phyloP scores from a whole-genome alignment of 345 rosid genomes.

The Hibiscus syriacus region DNA sequence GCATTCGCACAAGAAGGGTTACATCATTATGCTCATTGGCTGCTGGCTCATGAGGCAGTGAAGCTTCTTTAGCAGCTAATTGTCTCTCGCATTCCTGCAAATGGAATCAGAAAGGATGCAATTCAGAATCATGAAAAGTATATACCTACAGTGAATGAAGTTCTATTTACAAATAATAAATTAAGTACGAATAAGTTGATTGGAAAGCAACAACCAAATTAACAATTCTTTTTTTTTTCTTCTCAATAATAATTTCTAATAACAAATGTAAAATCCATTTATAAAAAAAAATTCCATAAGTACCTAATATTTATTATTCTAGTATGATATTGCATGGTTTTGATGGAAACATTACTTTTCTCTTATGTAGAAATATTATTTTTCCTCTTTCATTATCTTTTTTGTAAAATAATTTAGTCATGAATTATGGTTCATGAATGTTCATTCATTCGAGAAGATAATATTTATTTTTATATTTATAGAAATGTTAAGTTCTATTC shows the following conservation, averaged over 20 bases:
- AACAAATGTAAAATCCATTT: too few relatives aligned
- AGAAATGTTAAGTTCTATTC: too few relatives aligned
- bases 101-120: slow-evolving; percentile 3
- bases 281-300: too few relatives aligned
- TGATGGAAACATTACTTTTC: too few relatives aligned
- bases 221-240: neutral
- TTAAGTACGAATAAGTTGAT: neutral
- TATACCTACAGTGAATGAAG: neutral
- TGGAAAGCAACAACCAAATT: neutral
- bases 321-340: too few relatives aligned
- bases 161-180: neutral
- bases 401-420: too few relatives aligned
- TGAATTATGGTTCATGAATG: too few relatives aligned
- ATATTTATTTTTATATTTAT: too few relatives aligned
- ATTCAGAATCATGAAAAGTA: neutral
- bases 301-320: too few relatives aligned
- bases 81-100: slow-evolving; percentile 82
- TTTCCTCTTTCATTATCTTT: too few relatives aligned
- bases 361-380: too few relatives aligned
- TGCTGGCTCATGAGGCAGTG: slow-evolving; percentile 84
- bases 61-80: slow-evolving; percentile 81
- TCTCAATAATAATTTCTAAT: neutral
- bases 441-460: too few relatives aligned
- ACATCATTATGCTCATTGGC: slow-evolving; percentile 77
- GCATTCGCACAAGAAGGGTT: slow-evolving; percentile 85